phyloP scores from a whole-genome alignment of 23 red algal genomes.

The Porphyridium purpureum region DNA sequence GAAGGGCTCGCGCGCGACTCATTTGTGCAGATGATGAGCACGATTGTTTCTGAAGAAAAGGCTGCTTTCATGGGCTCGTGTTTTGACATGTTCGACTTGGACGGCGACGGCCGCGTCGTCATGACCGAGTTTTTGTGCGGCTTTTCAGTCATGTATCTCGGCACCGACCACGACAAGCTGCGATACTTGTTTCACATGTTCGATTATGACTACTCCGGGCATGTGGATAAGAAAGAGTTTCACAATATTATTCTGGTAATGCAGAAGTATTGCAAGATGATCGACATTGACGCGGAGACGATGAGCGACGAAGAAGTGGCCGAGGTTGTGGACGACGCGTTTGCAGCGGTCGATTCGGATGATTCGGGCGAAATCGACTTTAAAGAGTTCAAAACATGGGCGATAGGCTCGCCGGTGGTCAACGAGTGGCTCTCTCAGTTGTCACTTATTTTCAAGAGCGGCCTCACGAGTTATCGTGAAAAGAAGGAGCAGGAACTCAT shows the following conservation, averaged over 20 bases:
- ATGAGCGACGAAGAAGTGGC: background rate
- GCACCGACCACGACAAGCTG: slow-evolving; percentile 35
- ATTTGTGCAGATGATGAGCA: too few species aligned
- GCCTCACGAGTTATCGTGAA: slow-evolving; percentile 16
- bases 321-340: background rate
- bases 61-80: slow-evolving; percentile 32
- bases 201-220: slow-evolving; percentile 35
- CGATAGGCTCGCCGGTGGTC: slow-evolving; percentile 12
- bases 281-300: too few species aligned
- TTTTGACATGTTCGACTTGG: slow-evolving; percentile 52
- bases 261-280: background rate
- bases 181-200: slow-evolving; percentile 68
- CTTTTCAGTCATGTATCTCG: slow-evolving; percentile 31
- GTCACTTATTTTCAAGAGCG: slow-evolving; percentile 17
- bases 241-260: background rate
- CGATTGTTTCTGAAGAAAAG: too few species aligned
- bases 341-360: slow-evolving; percentile 23
- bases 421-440: slow-evolving; percentile 62
- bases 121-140: slow-evolving; percentile 68
- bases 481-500: slow-evolving; percentile 47
- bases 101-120: slow-evolving; percentile 23
- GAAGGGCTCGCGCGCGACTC: too few species aligned
- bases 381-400: slow-evolving; percentile 53
- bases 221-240: background rate
- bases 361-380: slow-evolving; percentile 36